A percentile compares a stretch with the other conserved stretches of the same genome.
phyloP scores from a whole-genome alignment of 331 rosid species.

The Saraca asoca region DNA sequence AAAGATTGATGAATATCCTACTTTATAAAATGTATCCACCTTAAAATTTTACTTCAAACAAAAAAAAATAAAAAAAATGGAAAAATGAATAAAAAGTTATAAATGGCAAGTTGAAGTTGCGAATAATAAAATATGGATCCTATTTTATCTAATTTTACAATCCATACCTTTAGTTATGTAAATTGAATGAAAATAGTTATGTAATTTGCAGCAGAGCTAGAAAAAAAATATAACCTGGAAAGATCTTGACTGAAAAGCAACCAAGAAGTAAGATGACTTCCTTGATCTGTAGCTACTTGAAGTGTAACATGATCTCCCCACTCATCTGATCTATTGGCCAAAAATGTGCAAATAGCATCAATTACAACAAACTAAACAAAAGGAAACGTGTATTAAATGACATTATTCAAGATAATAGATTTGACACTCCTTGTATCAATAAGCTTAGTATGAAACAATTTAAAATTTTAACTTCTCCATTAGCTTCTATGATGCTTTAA shows the following conservation, averaged over 20 bases:
- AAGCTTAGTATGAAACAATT: not conserved
- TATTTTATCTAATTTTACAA: conserved; percentile 15
- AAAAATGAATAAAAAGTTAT: too few species aligned
- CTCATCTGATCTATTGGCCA: conserved; percentile 76
- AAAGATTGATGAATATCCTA: too few species aligned
- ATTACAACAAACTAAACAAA: not conserved
- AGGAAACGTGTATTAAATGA: not conserved
- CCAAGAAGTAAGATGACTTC: conserved; percentile 43
- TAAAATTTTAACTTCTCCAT: not conserved
- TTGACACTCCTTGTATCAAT: not conserved
- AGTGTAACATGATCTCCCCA: conserved; percentile 99
- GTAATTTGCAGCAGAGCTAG: not conserved
- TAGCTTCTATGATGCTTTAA: not conserved
- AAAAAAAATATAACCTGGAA: not conserved
- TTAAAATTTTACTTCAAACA: too few species aligned
- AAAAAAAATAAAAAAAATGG: too few species aligned
- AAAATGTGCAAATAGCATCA: conserved; percentile 15
- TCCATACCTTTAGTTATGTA: not conserved
- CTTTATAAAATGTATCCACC: too few species aligned
- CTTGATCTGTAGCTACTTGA: conserved; percentile 94
- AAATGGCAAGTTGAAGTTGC: too few species aligned
- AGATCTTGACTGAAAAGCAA: not conserved
- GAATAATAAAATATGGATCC: not conserved
- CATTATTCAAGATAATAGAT: not conserved
- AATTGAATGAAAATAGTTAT: conserved; percentile 4